phyloP scores from a whole-genome alignment of 2,329 filamentous ascomycete species.

The Dactylellina leptospora region DNA sequence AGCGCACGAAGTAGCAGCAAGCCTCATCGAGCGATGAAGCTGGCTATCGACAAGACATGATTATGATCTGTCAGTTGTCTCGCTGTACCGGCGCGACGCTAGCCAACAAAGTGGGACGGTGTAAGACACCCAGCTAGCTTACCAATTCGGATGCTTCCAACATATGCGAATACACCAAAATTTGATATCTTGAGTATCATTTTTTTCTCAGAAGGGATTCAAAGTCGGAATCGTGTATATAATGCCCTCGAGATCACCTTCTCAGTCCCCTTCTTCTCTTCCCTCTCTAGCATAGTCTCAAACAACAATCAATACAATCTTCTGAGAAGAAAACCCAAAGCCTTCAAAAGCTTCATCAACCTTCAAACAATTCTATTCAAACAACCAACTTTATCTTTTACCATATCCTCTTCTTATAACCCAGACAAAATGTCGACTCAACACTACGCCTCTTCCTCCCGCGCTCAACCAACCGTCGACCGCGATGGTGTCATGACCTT shows the following conservation, averaged over 20 bases:
- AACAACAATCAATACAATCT: slow-evolving; percentile 45
- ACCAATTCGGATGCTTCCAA: slow-evolving; percentile 7
- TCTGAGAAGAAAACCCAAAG: slow-evolving; percentile 43
- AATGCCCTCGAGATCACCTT: slow-evolving; percentile 28
- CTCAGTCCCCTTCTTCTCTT: slow-evolving; percentile 31
- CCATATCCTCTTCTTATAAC: slow-evolving; percentile 7
- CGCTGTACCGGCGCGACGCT: slow-evolving; percentile 27
- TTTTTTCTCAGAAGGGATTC: slow-evolving; percentile 16
- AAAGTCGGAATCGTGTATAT: slow-evolving; percentile 52
- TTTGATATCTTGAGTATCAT: not conserved
- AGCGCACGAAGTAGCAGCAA: slow-evolving; percentile 41
- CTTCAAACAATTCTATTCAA: slow-evolving; percentile 12
- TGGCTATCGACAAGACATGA: slow-evolving; percentile 45
- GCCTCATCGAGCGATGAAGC: slow-evolving; percentile 27
- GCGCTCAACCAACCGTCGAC: slow-evolving; percentile 15
- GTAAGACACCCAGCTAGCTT: slow-evolving; percentile 18
- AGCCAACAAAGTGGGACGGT: slow-evolving; percentile 36
- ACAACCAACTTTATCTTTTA: slow-evolving; percentile 10
- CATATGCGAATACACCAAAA: not conserved
- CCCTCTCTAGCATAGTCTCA: slow-evolving; percentile 50
- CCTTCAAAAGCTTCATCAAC: slow-evolving; percentile 22
- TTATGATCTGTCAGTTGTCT: slow-evolving; percentile 50
- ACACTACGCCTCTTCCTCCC: slow-evolving; percentile 13
- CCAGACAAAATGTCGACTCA: slow-evolving; percentile 47
- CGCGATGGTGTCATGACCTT: slow-evolving; percentile 41